These are phyloP conservation scores for Trichophyton mentagrophytes DNA, from an alignment of 2,329 filamentous ascomycete species.

Conservation along the genomic window DNA sequence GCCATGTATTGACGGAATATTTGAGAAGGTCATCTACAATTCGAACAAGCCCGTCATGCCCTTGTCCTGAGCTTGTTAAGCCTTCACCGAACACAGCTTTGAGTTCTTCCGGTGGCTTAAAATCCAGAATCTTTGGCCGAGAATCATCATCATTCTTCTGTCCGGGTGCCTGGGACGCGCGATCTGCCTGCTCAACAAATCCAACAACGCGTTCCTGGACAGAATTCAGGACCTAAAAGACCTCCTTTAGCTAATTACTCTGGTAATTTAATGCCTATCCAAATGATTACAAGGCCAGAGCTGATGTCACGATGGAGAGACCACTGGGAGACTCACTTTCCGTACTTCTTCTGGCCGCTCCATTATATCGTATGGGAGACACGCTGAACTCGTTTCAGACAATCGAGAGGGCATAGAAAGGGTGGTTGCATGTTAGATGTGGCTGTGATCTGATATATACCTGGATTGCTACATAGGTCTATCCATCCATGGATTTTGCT, in stretches of 20 bases:
- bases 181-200: slow-evolving; percentile 34
- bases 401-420: neutral
- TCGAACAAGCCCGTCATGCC: slow-evolving; percentile 61
- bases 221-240: slow-evolving; percentile 25
- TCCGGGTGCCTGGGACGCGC: slow-evolving; percentile 31
- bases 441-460: neutral
- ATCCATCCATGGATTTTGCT: too few species aligned
- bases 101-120: slow-evolving; percentile 46
- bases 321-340: slow-evolving; percentile 24
- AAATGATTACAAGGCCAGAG: neutral
- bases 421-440: neutral
- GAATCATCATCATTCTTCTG: slow-evolving; percentile 42
- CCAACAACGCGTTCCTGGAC: slow-evolving; percentile 34
- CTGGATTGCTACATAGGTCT: neutral
- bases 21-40: slow-evolving; percentile 58
- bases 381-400: neutral
- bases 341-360: slow-evolving; percentile 31
- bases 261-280: neutral
- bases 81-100: slow-evolving; percentile 41
- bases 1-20: slow-evolving; percentile 96
- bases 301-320: neutral
- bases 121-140: slow-evolving; percentile 54
- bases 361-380: slow-evolving; percentile 6
- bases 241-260: neutral
- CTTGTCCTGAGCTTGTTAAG: slow-evolving; percentile 46